Base-by-base conservation (phyloP, 169 alveolate genomes). In the Plasmodium billcollinsi region DNA sequence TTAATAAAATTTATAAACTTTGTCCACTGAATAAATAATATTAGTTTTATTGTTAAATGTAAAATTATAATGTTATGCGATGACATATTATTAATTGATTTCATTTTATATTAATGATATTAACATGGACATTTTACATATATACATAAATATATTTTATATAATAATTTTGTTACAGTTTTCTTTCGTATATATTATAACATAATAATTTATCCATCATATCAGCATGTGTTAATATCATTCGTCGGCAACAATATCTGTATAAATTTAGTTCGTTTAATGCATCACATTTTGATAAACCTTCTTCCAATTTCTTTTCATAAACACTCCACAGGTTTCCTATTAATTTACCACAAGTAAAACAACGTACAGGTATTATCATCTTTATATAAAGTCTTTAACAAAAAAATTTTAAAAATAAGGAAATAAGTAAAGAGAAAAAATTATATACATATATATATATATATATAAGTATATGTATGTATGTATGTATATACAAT, bases 331-430 rank as follows among this genome's bases (percentile, higher is more conserved):
- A 99, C 89, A 97, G 95, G 93, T 99, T 98, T 8, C 99, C 99
- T 24, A 98, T 98, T 70, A 99, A 99, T 96, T 98, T 98, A 45
- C 99, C 99, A 88, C 99, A 99, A 24, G 99, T 98, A 96, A 98
- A 99, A 89, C 99, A 99, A 76, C 99, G 96, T 49, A 99, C 97
- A 12, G 99, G 99, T 73, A 99, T 97, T 86, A 99, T 99, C 99
- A 99, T 99, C 73, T 78, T 18, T 12, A 50, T 45, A 12, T 33
- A 33, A 33, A 5, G 45, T 33, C 9, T 12, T 56, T 7, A 2
- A 11, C 15, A 56, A 56, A 14, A 21, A 8, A 56, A 56, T 15
- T 15, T 15, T 15, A 56, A 56, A 12, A 56, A 56, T 15, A 56
- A 14, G 14, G 6, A 56, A 56, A 56, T 11, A 56, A n/a, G 3